These are phyloP conservation scores for Rhizopogon vinicolor DNA, from an alignment of 768 basidiomycete genomes.

Conservation along the genomic window DNA sequence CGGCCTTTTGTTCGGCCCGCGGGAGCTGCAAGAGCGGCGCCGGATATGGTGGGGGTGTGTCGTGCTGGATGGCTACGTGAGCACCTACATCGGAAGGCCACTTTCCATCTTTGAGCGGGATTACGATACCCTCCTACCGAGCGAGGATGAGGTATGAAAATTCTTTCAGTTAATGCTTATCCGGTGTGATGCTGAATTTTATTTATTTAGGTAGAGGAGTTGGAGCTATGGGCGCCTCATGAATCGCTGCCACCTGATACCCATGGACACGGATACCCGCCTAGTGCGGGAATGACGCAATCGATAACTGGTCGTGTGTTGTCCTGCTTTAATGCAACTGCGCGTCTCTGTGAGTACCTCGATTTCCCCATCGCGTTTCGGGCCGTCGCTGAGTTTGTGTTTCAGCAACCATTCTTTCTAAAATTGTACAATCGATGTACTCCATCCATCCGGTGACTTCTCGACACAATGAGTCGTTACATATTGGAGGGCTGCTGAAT, in stretches of 20 bases:
- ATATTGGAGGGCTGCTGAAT: conserved; percentile 58
- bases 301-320: conserved; percentile 47
- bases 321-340: conserved; percentile 78
- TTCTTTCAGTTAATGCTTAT: background rate
- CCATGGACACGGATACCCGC: conserved; percentile 25
- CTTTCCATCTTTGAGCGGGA: conserved; percentile 71
- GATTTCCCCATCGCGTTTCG: background rate
- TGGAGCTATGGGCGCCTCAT: conserved; percentile 49
- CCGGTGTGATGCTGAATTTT: background rate
- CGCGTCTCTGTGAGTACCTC: conserved; percentile 54
- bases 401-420: conserved; percentile 63
- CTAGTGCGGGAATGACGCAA: conserved; percentile 7
- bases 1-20: conserved; percentile 51
- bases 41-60: conserved; percentile 79
- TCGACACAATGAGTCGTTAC: conserved; percentile 53
- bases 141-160: conserved; percentile 48
- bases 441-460: conserved; percentile 52
- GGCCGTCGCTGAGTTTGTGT: conserved; percentile 5
- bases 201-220: conserved; percentile 53
- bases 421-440: conserved; percentile 68
- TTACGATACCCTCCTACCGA: conserved; percentile 68
- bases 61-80: conserved; percentile 76
- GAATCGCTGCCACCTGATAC: conserved; percentile 26
- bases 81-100: conserved; percentile 75
- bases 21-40: conserved; percentile 65